Evolutionary conservation across 192 early-diverging fungal species (phyloP), one percentile per base, ranked within the genome.

Genomic region (Coemansia guatemalensis): DNA sequence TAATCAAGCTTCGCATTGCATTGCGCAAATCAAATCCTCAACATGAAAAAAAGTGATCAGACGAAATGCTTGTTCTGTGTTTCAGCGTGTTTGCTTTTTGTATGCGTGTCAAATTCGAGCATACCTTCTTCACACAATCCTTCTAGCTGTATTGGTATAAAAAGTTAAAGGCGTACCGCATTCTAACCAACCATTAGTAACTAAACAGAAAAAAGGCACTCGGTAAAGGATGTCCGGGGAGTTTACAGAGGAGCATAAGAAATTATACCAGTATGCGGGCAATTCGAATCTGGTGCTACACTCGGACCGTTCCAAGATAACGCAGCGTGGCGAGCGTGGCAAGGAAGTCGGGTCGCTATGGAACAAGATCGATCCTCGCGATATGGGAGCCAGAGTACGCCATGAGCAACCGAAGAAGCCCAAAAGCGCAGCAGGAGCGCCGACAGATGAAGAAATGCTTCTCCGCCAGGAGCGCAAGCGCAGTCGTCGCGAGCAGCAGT

Each of bases 241-340:
- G 24, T 74, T 80, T 30, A 74, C 77, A 21, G 72, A 80, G 23
- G 72, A 80, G 68, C 77, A 80, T 54, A 74, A 80, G 32, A 80
- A 80, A 65, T 62, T 70, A 24, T 92, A 91, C 75, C 88, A 89
- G 68, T 93, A 91, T 71, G 86, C 94, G 6, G 93, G 93, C 18
- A 97, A 93, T 74, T 89, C 93, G n/a, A 99, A 96, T 85, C 84
- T 98, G 60, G 97, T 99, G 4, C 87, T 98, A 26, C 91, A 94
- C 35, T 90, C 94, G 17, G 93, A 96, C 74, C 85, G 97, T 22
- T 85, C 89, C 50, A 83, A 84, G 18, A 76, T 89, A 51, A 87
- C 89, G 32, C 89, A 94, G 26, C 86, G 95, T 44, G 90, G 91
- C 75, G 95, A 98, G 67, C 94, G 95, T 18, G 93, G 90, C 32